A percentile compares a stretch with the other conserved stretches of the same genome.
Conservation (phyloP, 345 rosid species). For the Citrus medica region DNA sequence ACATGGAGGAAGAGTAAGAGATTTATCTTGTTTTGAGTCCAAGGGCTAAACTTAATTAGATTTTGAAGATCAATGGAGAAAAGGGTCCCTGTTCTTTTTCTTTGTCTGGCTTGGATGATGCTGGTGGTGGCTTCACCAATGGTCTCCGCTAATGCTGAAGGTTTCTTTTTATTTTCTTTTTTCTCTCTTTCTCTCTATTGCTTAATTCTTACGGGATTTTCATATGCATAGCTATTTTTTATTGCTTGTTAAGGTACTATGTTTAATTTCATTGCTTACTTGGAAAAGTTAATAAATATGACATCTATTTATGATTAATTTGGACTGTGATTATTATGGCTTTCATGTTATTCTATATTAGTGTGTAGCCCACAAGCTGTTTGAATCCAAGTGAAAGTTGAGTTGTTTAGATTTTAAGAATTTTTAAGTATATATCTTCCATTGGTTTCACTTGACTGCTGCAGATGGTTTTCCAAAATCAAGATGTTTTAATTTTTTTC, state of each 20-base stretch:
- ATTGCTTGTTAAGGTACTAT: not conserved
- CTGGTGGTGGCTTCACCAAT: not conserved
- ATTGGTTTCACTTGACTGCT: not conserved
- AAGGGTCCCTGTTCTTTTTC: conserved; percentile 11
- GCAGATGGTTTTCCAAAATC: not conserved
- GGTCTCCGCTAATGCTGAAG: not conserved
- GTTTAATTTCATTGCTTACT: no score
- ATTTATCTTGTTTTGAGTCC: not conserved
- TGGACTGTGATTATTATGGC: not conserved
- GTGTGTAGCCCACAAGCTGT: not conserved
- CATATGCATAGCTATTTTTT: not conserved
- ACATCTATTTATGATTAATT: not conserved
- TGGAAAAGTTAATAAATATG: not conserved
- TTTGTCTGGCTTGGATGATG: not conserved
- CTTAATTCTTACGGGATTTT: not conserved
- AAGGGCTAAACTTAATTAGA: not conserved
- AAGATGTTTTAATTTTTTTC: not conserved
- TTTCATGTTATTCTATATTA: not conserved
- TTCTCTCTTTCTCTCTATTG: no score
- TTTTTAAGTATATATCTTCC: not conserved
- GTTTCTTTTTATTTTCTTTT: not conserved
- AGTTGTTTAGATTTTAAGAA: not conserved
- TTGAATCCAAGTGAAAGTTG: not conserved
- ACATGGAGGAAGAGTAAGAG: not conserved
- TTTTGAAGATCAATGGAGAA: conserved; percentile 22